A percentile compares a stretch with the other conserved stretches of the same genome.
Evolutionary conservation across 2,329 filamentous ascomycete species (phyloP).

Genomic region (Colletotrichum abscissum): DNA sequence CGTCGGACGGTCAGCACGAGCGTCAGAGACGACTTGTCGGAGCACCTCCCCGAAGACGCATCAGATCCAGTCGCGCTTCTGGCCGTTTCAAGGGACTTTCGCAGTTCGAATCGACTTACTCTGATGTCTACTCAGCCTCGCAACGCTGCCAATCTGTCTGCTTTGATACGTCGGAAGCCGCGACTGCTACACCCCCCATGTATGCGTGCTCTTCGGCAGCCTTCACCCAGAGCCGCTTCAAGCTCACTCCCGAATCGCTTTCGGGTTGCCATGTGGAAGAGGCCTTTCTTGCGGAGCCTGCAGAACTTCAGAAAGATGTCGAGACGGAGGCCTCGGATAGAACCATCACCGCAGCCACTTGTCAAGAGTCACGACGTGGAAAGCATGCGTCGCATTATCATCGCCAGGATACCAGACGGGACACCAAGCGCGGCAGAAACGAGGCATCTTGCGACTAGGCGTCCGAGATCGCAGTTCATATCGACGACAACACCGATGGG

Average conservation of each 20-base stretch:
- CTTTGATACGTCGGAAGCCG: not conserved
- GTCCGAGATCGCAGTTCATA: constrained; percentile 26
- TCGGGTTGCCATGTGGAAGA: not conserved
- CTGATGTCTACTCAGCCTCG: not conserved
- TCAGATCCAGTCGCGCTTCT: constrained; percentile 27
- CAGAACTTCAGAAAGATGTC: too few species aligned
- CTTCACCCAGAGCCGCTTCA: not conserved
- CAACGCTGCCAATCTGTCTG: not conserved
- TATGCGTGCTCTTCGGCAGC: not conserved
- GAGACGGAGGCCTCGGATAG: not conserved
- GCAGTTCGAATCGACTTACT: not conserved
- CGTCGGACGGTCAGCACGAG: not conserved
- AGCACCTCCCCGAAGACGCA: constrained; percentile 28
- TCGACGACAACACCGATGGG: constrained; percentile 31
- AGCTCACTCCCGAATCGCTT: not conserved
- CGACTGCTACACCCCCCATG: not conserved
- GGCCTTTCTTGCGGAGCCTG: not conserved
- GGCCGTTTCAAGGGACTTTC: not conserved
- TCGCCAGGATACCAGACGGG: not conserved
- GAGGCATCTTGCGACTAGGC: constrained; percentile 5
- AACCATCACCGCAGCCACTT: not conserved
- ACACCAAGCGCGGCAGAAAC: not conserved
- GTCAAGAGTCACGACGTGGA: not conserved
- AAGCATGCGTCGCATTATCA: not conserved
- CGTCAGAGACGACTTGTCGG: not conserved